Evolutionary conservation across 1,284 basidiomycete species (phyloP), one percentile per base, ranked within the genome.

Genomic region (Cryptococcus sp.): DNA sequence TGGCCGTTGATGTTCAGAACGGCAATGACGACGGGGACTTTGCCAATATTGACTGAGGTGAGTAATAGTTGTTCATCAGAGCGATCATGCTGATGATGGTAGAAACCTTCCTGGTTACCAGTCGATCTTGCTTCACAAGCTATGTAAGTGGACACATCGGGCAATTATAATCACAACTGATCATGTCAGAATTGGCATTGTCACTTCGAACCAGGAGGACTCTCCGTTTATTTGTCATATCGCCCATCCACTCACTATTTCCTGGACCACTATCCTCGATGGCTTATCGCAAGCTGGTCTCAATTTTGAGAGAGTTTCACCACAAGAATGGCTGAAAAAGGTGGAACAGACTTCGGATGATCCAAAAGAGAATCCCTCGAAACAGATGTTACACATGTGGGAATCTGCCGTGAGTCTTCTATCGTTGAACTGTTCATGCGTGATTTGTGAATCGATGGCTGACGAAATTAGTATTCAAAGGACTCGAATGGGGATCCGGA

Each of bases 61-160:
- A 50, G 68, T 56, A 2, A 2, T 11, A 13, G n/a, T 8, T 42
- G 13, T 7, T 44, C 42, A 8, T 30, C 13, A 15, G 2, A 11
- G 11, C 33, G 7, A 30, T 36, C 11, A 31, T 8, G 33, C 42
- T 53, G 46, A 44, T 3, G 6, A 31, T 33, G 14, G 13, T 4
- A 74, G 73, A 62, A 58, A 30, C 63, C 76, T 3, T 72, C 74
- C 35, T 79, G 77, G 77, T 59, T 79, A 7, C 73, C 73, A 1
- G 73, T 78, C 3, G 74, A 79, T 53, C 53, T 68, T 5, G 77
- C 77, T 0, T 75, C 77, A 0, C 46, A 57, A 13, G 61, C 70
- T 2, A 65, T 79, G 59, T 65, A 48, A 57, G 68, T 59, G 23
- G 23, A 23, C 23, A 23, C 23, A 23, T 23, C 23, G 23, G 23